Base-by-base conservation (phyloP, 768 basidiomycete genomes). In the Phaffia tasmanica region DNA sequence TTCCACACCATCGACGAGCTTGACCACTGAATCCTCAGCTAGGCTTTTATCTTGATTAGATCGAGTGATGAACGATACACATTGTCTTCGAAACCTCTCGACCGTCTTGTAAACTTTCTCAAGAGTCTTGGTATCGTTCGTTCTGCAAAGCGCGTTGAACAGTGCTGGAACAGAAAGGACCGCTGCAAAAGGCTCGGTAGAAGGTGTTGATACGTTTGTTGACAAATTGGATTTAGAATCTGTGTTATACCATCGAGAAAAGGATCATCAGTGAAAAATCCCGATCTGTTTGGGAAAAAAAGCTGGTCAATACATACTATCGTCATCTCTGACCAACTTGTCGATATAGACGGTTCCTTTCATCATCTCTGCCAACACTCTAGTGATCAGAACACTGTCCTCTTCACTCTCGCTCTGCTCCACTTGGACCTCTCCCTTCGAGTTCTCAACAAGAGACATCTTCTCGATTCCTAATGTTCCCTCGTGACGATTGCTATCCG, bases 1-100 rank as follows among this genome's bases (percentile, higher is more conserved):
- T 60, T 57, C 54, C 51, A 46, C 5, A 42, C 65, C 47, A 60
- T n/a, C 49, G 21, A 55, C 32, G 16, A 23, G 21, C 18, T 15
- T 3, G 18, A 5, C 32, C n/a, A 15, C 30, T 25, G 35, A 11
- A 14, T 32, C 50, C 51, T 46, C 19, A 2, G 6, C 6, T 19
- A 25, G n/a, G 6, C 23, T 54, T 0, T n/a, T 7, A 15, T 25
- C 9, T 27, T 25, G 30, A 19, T 63, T 53, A 9, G 23, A n/a
- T 15, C 62, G n/a, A 2, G 21, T 51, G 30, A 63, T 29, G 4
- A 63, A 42, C 18, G 16, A n/a, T 8, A 63, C 25, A 46, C 62
- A 63, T 42, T 50, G 23, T 46, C 62, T 63, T 29, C 62, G 18
- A 16, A 30, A 15, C 51, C 49, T 51, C 62, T 63, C 62, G 49